Conservation (phyloP, 106 monocot species). For the Dendrobium officinale region DNA sequence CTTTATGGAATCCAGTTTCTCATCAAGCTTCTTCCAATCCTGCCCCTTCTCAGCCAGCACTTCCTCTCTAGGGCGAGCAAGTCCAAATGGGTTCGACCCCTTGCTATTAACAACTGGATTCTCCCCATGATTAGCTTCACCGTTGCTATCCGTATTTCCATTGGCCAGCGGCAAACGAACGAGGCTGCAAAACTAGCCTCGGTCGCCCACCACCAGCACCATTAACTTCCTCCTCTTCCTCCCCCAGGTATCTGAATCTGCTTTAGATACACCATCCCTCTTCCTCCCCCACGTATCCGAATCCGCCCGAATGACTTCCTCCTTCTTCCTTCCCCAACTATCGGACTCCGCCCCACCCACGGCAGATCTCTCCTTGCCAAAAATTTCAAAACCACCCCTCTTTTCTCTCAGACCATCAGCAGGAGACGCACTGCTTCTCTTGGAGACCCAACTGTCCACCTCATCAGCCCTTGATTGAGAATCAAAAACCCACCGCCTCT, state of each 20-base stretch:
- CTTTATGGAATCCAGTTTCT: constrained; percentile 55
- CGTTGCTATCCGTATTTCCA: constrained; percentile 13
- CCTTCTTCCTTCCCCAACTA: constrained; percentile 25
- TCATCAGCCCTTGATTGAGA: constrained; percentile 62
- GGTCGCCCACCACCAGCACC: constrained; percentile 40
- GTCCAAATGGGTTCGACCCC: constrained; percentile 68
- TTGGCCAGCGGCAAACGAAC: constrained; percentile 48
- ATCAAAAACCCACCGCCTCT: constrained; percentile 35
- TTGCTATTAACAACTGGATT: constrained; percentile 15
- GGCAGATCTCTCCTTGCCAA: constrained; percentile 23
- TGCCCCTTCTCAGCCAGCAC: constrained; percentile 79
- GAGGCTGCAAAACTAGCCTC: constrained; percentile 68
- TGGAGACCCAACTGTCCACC: constrained; percentile 68
- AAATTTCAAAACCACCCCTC: constrained; percentile 44
- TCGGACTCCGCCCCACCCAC: constrained; percentile 5
- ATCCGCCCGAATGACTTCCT: constrained; percentile 4
- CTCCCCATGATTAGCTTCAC: constrained; percentile 1
- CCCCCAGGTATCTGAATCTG: constrained; percentile 27
- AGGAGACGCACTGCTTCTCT: constrained; percentile 24
- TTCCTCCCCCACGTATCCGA: constrained; percentile 21
- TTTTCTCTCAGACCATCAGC: constrained; percentile 31
- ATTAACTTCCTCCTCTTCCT: constrained; percentile 36
- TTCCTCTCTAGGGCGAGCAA: constrained; percentile 78
- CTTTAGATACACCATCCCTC: constrained; percentile 6
- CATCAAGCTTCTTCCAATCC: constrained; percentile 90